Evolutionary conservation across 2,329 filamentous ascomycete genomes (phyloP).

Genomic region (Calycina herbarum): DNA sequence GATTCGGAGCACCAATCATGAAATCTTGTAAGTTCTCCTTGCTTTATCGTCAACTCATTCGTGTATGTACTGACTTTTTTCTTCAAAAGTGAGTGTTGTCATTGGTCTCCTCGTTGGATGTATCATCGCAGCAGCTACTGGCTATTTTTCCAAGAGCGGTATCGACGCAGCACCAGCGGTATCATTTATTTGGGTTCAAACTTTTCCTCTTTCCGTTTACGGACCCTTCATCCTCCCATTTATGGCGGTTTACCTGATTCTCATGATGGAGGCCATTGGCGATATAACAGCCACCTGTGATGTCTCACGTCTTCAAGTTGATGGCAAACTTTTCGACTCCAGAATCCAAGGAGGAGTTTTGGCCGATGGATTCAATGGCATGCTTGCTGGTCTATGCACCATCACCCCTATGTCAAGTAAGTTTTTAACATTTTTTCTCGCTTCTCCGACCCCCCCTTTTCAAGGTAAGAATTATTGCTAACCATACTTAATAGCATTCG

Average conservation of each 20-base stretch:
- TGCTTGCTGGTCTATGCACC: slow-evolving; percentile 74
- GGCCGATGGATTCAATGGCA: slow-evolving; percentile 74
- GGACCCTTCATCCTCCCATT: slow-evolving; percentile 72
- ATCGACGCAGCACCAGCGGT: slow-evolving; percentile 71
- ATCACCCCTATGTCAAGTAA: slow-evolving; percentile 65
- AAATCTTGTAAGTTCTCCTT: slow-evolving; percentile 47
- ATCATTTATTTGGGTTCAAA: slow-evolving; percentile 78
- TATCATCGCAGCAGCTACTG: slow-evolving; percentile 74
- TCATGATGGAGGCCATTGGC: slow-evolving; percentile 77
- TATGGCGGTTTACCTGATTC: slow-evolving; percentile 68
- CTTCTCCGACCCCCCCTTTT: not conserved
- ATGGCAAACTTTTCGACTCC: slow-evolving; percentile 70
- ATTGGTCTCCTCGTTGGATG: slow-evolving; percentile 74
- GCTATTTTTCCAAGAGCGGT: slow-evolving; percentile 73
- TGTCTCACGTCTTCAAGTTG: slow-evolving; percentile 73
- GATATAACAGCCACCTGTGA: slow-evolving; percentile 82
- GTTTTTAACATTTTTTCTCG: not conserved
- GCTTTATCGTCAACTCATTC: not conserved
- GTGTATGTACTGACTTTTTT: not conserved
- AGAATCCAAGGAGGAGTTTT: slow-evolving; percentile 78
- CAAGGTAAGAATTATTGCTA: not conserved
- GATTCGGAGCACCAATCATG: slow-evolving; percentile 82
- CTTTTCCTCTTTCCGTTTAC: slow-evolving; percentile 71
- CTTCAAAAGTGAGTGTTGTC: slow-evolving; percentile 51
- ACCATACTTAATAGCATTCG: slow-evolving; percentile 58